phyloP scores from a whole-genome alignment of 371 early-diverging fungal species.

The Funneliformis caledonium region DNA sequence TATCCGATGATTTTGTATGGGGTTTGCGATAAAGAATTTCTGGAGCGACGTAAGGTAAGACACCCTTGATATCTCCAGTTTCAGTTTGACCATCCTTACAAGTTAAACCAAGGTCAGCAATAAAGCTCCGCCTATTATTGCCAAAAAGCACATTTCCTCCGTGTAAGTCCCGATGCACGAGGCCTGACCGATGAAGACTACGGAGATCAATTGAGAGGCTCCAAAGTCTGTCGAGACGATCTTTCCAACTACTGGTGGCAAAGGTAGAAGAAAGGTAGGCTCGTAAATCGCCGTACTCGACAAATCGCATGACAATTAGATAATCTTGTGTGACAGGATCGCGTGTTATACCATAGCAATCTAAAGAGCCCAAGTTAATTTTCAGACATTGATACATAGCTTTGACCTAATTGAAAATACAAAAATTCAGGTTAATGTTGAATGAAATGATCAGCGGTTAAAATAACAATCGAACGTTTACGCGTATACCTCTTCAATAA shows the following conservation, averaged over 20 bases:
- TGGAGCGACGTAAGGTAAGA: constrained; percentile 36
- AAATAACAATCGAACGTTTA: not conserved
- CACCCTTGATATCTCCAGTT: constrained; percentile 22
- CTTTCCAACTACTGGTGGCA: not conserved
- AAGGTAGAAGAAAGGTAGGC: not conserved
- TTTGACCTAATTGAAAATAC: constrained; percentile 17
- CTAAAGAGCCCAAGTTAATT: constrained; percentile 9
- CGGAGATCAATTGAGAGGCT: constrained; percentile 9
- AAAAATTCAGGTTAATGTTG: not conserved
- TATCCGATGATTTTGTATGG: constrained; percentile 27
- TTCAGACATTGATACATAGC: constrained; percentile 2
- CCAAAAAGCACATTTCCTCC: constrained; percentile 19
- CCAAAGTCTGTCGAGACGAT: not conserved
- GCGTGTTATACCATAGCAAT: constrained; percentile 11
- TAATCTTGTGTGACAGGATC: constrained; percentile 3
- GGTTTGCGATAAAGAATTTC: constrained; percentile 4
- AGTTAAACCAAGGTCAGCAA: constrained; percentile 13
- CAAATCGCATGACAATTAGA: constrained; percentile 16
- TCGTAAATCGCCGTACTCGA: not conserved
- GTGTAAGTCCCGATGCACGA: constrained; percentile 22
- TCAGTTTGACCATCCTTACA: constrained; percentile 3
- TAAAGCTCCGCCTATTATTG: constrained; percentile 7
- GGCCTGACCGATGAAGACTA: not conserved
- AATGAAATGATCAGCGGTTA: constrained; percentile 3
- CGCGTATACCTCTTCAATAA: constrained; percentile 18